Conservation (phyloP, 106 monocot genomes). For the Vanilla planifolia region DNA sequence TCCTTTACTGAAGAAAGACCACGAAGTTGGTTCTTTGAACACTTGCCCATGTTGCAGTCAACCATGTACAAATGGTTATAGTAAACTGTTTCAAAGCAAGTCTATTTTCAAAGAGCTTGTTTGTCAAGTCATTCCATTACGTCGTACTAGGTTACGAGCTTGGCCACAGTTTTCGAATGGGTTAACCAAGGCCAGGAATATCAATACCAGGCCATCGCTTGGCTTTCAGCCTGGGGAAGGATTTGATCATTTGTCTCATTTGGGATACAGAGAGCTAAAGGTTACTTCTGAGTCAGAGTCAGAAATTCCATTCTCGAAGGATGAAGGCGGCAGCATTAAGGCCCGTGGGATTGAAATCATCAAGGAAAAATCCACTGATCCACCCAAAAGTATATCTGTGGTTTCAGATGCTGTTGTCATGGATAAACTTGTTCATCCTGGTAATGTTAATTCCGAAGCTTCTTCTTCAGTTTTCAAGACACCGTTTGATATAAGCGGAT, state of each 20-base stretch:
- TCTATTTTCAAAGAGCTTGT: conserved; percentile 7
- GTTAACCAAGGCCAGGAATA: conserved; percentile 6
- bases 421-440: conserved; percentile 35
- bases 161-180: conserved; percentile 1
- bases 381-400: not conserved
- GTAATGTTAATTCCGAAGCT: conserved; percentile 12
- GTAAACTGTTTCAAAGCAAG: conserved; percentile 23
- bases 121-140: conserved; percentile 9
- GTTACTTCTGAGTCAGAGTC: conserved; percentile 40
- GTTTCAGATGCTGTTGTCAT: conserved; percentile 9
- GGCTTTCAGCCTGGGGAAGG: conserved; percentile 4
- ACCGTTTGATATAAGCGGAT: not conserved
- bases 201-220: not conserved
- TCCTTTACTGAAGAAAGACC: conserved; percentile 26
- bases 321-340: conserved; percentile 7
- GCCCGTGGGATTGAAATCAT: conserved; percentile 10
- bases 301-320: conserved; percentile 32
- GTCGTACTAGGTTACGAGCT: not conserved
- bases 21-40: conserved; percentile 2
- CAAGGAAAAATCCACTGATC: conserved; percentile 14
- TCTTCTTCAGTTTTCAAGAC: conserved; percentile 13
- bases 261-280: conserved; percentile 33
- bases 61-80: conserved; percentile 16
- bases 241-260: conserved; percentile 13
- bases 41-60: conserved; percentile 51